These are phyloP conservation scores for Vigna mungo DNA, from an alignment of 306 rosid species.

Conservation along the genomic window DNA sequence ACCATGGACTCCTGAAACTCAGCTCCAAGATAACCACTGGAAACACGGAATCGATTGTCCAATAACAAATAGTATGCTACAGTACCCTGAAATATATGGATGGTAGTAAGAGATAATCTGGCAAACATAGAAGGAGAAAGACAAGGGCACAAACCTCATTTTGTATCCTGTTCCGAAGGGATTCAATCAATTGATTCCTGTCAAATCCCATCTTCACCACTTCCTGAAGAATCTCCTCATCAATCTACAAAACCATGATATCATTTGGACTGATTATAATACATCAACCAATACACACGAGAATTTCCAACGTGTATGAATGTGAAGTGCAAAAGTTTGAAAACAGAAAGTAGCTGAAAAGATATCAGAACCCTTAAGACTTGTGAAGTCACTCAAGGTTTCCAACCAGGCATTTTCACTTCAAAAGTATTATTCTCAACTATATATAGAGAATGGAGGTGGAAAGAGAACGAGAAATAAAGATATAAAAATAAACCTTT, in stretches of 20 bases:
- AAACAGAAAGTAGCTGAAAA: constrained; percentile 26
- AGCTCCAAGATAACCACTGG: constrained; percentile 93
- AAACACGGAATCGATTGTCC: constrained; percentile 82
- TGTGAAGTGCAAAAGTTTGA: constrained; percentile 8
- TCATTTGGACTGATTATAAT: constrained; percentile 11
- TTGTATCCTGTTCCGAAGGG: constrained; percentile 78
- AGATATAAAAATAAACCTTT: constrained; percentile 58
- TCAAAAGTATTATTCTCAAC: constrained; percentile 2
- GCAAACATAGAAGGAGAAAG: constrained; percentile 26
- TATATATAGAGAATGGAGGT: background rate
- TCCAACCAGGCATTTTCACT: constrained; percentile 20
- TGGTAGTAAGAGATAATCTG: constrained; percentile 39
- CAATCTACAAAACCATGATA: constrained; percentile 69
- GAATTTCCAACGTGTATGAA: constrained; percentile 8
- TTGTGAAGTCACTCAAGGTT: constrained; percentile 4
- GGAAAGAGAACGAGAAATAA: background rate
- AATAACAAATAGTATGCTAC: constrained; percentile 85
- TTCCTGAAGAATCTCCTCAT: constrained; percentile 85
- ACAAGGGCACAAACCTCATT: constrained; percentile 70
- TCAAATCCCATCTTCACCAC: constrained; percentile 89
- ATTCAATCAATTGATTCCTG: constrained; percentile 72
- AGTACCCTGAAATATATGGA: constrained; percentile 75
- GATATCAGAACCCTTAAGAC: constrained; percentile 18
- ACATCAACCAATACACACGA: constrained; percentile 16
- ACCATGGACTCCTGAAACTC: constrained; percentile 91